Base-by-base conservation (phyloP, 2,329 filamentous ascomycete species). In the Alternaria sp. region DNA sequence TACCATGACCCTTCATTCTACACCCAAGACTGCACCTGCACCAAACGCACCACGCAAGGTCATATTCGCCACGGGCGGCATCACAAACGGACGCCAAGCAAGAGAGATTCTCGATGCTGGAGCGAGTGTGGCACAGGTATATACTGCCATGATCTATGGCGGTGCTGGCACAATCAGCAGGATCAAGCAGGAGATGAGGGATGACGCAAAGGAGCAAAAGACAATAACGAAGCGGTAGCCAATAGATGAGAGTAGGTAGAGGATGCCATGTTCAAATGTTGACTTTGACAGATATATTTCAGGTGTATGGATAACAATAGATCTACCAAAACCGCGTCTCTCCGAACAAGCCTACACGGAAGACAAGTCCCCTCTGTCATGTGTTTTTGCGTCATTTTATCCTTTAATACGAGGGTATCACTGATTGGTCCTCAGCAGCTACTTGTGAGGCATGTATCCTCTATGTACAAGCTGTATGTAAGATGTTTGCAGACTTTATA, bases 51-150 rank as follows among this genome's bases (percentile, higher is more conserved):
- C 69, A 14, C 85, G 85, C 49, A 97, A 97, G 81, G 89, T 93
- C 54, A 91, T 99, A 62, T 98, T 98, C 75, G 94, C 94, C 0
- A 95, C 93, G 0, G 95, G 95, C 1, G 95, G 95, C 18, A 94
- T 99, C 74, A 95, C 91, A 1, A 94, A 90, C 66, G 95, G 95
- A 5, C 85, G 90, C 65, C 90, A 98, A 80, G 96, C 93, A 9
- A 82, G 92, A 14, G 85, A 92, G 80, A 87, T 94, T 7, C 84
- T 98, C 50, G 92, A 96, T 68, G 93, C 94, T 0, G 95, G 95
- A 9, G 95, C 95, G 0, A 94, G 90, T 70, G 89, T 96, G 14
- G 93, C 93, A 2, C 95, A 97, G 88, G 85, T 97, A 54, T 98
- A 98, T 78, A 99, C 95, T 0, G 91, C 87, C 5, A 78, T 91